Conservation (phyloP, 345 rosid genomes). For the Lepidium sativum region DNA sequence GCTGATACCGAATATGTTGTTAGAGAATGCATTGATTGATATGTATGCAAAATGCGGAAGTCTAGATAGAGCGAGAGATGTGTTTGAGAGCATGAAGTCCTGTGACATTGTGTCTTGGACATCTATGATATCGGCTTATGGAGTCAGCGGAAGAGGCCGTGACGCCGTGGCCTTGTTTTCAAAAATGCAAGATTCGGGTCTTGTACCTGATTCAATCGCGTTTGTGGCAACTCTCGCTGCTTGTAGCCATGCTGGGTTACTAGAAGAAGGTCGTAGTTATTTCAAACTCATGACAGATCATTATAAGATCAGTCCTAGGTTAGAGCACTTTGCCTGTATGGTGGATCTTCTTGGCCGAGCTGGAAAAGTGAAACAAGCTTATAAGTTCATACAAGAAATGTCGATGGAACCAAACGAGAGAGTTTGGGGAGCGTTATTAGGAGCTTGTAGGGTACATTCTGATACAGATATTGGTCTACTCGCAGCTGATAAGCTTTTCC, state of each 20-base stretch:
- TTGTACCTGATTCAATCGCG: conserved; percentile 57
- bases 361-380: conserved; percentile 58
- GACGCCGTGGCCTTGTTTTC: conserved; percentile 51
- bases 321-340: conserved; percentile 74
- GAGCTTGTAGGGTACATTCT: conserved; percentile 53
- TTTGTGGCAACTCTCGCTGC: conserved; percentile 70
- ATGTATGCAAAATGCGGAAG: conserved; percentile 75
- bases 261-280: conserved; percentile 44
- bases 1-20: conserved; percentile 44
- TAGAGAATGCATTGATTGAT: conserved; percentile 70
- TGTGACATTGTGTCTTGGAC: conserved; percentile 74
- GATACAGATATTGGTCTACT: conserved; percentile 50
- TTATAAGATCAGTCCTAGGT: conserved; percentile 40
- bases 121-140: conserved; percentile 74
- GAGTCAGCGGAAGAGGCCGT: conserved; percentile 47
- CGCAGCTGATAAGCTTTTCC: conserved; percentile 59
- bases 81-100: conserved; percentile 50
- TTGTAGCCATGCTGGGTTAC: conserved; percentile 62
- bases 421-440: conserved; percentile 70
- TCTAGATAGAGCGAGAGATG: conserved; percentile 42
- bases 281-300: conserved; percentile 45
- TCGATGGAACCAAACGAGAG: conserved; percentile 53
- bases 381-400: conserved; percentile 42
- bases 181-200: conserved; percentile 48
- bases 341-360: conserved; percentile 71